phyloP scores from a whole-genome alignment of 345 rosid genomes.

The Chamaenerion angustifolium region DNA sequence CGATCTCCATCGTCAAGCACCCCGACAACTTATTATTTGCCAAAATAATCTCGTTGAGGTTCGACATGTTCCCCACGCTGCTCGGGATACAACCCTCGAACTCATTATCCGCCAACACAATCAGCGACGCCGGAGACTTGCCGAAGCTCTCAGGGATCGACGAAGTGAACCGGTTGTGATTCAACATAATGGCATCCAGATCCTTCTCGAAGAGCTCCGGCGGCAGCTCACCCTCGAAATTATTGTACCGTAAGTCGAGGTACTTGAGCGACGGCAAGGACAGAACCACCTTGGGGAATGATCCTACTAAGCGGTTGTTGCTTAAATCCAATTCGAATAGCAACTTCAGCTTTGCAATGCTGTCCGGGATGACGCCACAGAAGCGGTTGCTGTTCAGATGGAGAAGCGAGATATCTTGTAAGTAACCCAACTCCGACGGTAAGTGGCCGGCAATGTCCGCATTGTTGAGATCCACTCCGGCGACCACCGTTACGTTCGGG shows the following conservation, averaged over 20 bases:
- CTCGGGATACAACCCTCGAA: slow-evolving; percentile 50
- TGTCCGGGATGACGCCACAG: slow-evolving; percentile 51
- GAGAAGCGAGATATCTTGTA: slow-evolving; percentile 48
- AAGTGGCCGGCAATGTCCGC: slow-evolving; percentile 55
- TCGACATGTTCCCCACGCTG: slow-evolving; percentile 37
- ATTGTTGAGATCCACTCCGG: slow-evolving; percentile 55
- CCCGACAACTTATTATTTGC: slow-evolving; percentile 37
- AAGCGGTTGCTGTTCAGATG: slow-evolving; percentile 64
- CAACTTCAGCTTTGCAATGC: slow-evolving; percentile 25
- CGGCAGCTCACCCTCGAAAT: slow-evolving; percentile 55
- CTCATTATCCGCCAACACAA: slow-evolving; percentile 44
- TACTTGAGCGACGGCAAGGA: slow-evolving; percentile 31
- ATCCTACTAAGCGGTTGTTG: slow-evolving; percentile 50
- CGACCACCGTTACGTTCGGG: slow-evolving; percentile 27
- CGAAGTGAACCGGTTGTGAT: slow-evolving; percentile 42
- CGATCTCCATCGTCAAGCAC: slow-evolving; percentile 51
- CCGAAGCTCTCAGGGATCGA: slow-evolving; percentile 37
- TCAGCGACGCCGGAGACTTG: slow-evolving; percentile 37
- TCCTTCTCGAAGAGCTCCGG: slow-evolving; percentile 30
- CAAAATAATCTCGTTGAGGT: slow-evolving; percentile 41
- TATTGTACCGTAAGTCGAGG: slow-evolving; percentile 44
- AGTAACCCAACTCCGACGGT: slow-evolving; percentile 39
- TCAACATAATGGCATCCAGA: slow-evolving; percentile 56
- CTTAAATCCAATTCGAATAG: slow-evolving; percentile 57
- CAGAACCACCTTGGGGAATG: slow-evolving; percentile 31